phyloP scores from a whole-genome alignment of 768 basidiomycete genomes.

The Russula sp. region DNA sequence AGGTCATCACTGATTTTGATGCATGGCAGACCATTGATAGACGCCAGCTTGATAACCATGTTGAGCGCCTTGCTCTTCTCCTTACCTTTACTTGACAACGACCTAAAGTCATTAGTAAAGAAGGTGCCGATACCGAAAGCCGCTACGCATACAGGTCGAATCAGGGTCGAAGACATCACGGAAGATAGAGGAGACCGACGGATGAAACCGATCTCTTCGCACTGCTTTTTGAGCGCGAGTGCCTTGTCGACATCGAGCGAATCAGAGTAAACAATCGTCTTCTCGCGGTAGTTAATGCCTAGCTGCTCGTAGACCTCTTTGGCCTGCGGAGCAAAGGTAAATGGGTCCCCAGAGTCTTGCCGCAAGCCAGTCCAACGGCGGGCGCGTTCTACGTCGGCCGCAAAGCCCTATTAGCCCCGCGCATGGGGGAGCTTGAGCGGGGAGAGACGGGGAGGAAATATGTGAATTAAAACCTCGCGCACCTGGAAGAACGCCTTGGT shows the following conservation, averaged over 20 bases:
- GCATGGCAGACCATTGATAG: conserved; percentile 67
- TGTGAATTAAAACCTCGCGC: conserved; percentile 3
- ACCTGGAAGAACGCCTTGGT: conserved; percentile 81
- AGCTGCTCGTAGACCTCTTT: conserved; percentile 65
- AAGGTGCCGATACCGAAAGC: conserved; percentile 93
- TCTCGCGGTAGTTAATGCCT: conserved; percentile 59
- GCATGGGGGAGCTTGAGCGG: not conserved
- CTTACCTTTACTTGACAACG: conserved; percentile 36
- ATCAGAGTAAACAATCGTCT: conserved; percentile 82
- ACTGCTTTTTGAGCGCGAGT: conserved; percentile 61
- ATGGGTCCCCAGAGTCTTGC: conserved; percentile 92
- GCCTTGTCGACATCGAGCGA: conserved; percentile 66
- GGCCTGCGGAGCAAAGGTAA: conserved; percentile 68
- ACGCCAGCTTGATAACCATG: conserved; percentile 89
- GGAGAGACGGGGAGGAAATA: not conserved
- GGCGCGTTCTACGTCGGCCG: conserved; percentile 50
- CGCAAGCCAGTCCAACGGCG: conserved; percentile 75
- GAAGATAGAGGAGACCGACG: conserved; percentile 35
- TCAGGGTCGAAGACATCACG: conserved; percentile 4
- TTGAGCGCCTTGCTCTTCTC: conserved; percentile 79
- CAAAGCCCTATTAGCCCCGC: conserved; percentile 46
- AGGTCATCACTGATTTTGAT: conserved; percentile 94
- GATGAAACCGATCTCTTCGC: conserved; percentile 64
- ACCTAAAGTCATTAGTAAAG: conserved; percentile 82
- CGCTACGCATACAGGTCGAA: conserved; percentile 38